Base-by-base conservation (phyloP, 352 stramenopile species). In the Phytophthora gonapodyides region DNA sequence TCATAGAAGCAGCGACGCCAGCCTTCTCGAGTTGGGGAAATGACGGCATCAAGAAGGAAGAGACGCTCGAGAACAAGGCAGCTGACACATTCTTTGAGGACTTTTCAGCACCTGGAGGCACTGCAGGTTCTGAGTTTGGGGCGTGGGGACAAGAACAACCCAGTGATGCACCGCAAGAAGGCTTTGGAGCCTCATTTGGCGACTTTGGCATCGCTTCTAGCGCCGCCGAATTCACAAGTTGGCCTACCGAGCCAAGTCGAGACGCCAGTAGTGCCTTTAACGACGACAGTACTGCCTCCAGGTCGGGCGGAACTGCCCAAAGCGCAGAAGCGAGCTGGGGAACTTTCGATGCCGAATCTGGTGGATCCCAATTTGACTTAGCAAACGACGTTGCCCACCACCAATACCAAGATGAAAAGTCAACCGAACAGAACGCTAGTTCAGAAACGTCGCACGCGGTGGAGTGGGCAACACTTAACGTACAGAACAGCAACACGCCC, bases 1-100 rank as follows among this genome's bases (percentile, higher is more conserved):
- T 24, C 19, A 8, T 16, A 9, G 24, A 47, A 27, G 2, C 21
- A 27, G 21, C 37, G n/a, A 16, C 30, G 17, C n/a, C 59, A 36
- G 2, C 34, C 7, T 64, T 68, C 15, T 48, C 53, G 7, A 52
- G 19, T 46, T 68, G 53, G 53, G 34, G 17, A 3, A 16, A 40
- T 19, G 36, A 62, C n/a, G 19, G 0, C 6, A 21, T 11, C 3
- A 31, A 27, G 38, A 49, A 42, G 5, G 24, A 53, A 3, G 10
- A 55, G 31, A 2, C 2, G 5, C 36, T 36, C 3, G 6, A 10
- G 11, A 21, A 2, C 30, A 47, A 34, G 1, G 36, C 9, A 15
- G 36, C 62, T 10, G 31, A 36, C 3, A 3, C 17, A 24, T 42
- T 41, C 3, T 62, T 63, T n/a, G 43, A 16, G 3, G 34, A 36